phyloP scores from a whole-genome alignment of 2,329 filamentous ascomycete genomes.

The Pseudocercospora musae region DNA sequence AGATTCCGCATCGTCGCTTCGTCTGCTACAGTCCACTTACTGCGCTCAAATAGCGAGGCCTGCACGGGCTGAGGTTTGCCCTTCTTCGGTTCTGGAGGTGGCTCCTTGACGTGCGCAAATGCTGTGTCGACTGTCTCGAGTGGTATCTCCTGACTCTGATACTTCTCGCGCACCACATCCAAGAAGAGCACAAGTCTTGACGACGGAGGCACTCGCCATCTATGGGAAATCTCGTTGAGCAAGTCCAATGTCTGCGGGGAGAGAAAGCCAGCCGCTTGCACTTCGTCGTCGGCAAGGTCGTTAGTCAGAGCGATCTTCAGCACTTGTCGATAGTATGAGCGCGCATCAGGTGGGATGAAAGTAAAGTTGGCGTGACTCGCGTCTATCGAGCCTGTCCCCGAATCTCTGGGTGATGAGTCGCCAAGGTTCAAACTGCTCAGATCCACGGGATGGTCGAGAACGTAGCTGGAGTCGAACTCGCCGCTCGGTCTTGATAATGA shows the following conservation, averaged over 20 bases:
- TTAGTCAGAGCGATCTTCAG: slow-evolving; percentile 69
- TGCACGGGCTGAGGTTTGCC: slow-evolving; percentile 31
- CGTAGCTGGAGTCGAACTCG: slow-evolving; percentile 47
- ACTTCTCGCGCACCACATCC: slow-evolving; percentile 82
- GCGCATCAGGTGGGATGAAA: slow-evolving; percentile 82
- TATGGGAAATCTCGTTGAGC: slow-evolving; percentile 75
- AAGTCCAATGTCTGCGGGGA: slow-evolving; percentile 79
- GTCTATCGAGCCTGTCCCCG: slow-evolving; percentile 29
- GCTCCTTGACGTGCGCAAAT: slow-evolving; percentile 77
- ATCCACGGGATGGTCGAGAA: slow-evolving; percentile 66
- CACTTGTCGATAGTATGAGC: slow-evolving; percentile 78
- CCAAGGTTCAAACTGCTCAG: slow-evolving; percentile 63
- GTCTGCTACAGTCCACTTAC: slow-evolving; percentile 51
- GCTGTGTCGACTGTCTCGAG: slow-evolving; percentile 78
- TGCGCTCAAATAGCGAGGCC: slow-evolving; percentile 54
- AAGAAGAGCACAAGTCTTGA: slow-evolving; percentile 77
- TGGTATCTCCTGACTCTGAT: slow-evolving; percentile 74
- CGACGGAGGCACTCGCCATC: slow-evolving; percentile 85
- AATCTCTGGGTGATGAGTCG: slow-evolving; percentile 44
- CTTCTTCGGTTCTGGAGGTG: slow-evolving; percentile 54
- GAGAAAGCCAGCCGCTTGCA: slow-evolving; percentile 52
- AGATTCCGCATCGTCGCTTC: slow-evolving; percentile 66
- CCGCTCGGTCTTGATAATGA: slow-evolving; percentile 45
- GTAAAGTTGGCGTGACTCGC: slow-evolving; percentile 59
- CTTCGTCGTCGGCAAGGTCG: slow-evolving; percentile 56